A percentile compares a stretch with the other conserved stretches of the same genome.
These are phyloP conservation scores for Stromatinia cepivora DNA, from an alignment of 2,329 filamentous ascomycete species.

Conservation along the genomic window DNA sequence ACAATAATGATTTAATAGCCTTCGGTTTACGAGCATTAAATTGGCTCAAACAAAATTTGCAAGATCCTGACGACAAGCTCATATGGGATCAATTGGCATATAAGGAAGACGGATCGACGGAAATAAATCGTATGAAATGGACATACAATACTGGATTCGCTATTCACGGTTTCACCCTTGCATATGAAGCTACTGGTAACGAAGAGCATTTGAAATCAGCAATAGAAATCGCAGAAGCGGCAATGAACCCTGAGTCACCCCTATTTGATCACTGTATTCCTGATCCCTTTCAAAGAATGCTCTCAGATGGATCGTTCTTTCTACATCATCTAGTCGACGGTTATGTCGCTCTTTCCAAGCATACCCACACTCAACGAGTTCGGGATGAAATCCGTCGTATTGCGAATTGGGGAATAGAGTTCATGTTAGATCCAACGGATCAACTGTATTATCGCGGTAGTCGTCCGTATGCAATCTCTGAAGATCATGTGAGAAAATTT, in stretches of 20 bases:
- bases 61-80: constrained; percentile 30
- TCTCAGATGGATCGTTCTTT: constrained; percentile 33
- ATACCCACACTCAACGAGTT: constrained; percentile 20
- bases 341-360: constrained; percentile 26
- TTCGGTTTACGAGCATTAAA: constrained; percentile 27
- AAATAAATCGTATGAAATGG: constrained; percentile 32
- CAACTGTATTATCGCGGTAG: constrained; percentile 30
- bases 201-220: constrained; percentile 25
- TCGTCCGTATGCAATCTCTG: constrained; percentile 29
- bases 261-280: constrained; percentile 28
- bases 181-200: constrained; percentile 24
- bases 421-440: constrained; percentile 29
- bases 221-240: constrained; percentile 28
- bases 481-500: constrained; percentile 25
- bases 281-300: constrained; percentile 24
- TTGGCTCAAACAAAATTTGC: constrained; percentile 24
- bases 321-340: constrained; percentile 32
- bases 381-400: constrained; percentile 24
- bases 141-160: constrained; percentile 32
- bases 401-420: constrained; percentile 30
- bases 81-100: constrained; percentile 31
- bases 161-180: constrained; percentile 30
- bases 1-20: constrained; percentile 16
- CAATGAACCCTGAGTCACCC: constrained; percentile 22
- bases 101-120: constrained; percentile 24